Percentiles rank a stretch among this genome's conserved stretches.
These are phyloP conservation scores for Colletotrichum lindemuthianum DNA, from an alignment of 2,329 filamentous ascomycete genomes.

Conservation along the genomic window DNA sequence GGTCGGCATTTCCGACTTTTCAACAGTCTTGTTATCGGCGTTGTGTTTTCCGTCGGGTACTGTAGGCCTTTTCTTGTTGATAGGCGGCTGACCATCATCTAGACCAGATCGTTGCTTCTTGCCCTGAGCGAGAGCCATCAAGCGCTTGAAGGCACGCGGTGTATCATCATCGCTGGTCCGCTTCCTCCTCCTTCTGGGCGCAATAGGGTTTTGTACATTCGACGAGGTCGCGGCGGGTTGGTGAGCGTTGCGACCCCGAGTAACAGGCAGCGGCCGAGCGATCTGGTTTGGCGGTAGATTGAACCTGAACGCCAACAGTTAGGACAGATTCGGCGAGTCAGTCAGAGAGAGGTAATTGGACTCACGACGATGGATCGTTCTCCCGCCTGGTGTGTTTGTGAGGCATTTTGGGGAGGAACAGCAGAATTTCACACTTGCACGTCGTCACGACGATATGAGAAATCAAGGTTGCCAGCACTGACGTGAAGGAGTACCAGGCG, in stretches of 20 bases:
- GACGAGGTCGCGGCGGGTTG: constrained; percentile 18
- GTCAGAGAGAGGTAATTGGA: constrained; percentile 9
- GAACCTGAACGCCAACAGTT: constrained; percentile 49
- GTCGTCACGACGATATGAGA: no score
- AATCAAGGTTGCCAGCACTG: no score
- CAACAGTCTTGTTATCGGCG: constrained; percentile 32
- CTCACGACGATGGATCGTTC: constrained; percentile 65
- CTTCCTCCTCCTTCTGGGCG: constrained; percentile 55
- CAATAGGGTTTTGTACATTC: constrained; percentile 43
- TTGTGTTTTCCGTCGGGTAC: constrained; percentile 8
- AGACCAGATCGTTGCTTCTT: constrained; percentile 71
- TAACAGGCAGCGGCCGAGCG: constrained; percentile 62
- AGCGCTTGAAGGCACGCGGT: constrained; percentile 84
- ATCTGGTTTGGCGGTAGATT: constrained; percentile 60
- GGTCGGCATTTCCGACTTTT: constrained; percentile 60
- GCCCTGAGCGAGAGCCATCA: constrained; percentile 80
- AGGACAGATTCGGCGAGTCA: neutral
- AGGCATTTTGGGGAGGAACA: constrained; percentile 67
- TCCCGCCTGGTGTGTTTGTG: constrained; percentile 84
- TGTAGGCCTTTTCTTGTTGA: constrained; percentile 43
- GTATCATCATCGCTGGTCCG: constrained; percentile 75
- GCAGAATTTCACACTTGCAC: no score
- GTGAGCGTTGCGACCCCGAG: constrained; percentile 36
- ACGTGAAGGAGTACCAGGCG: no score
- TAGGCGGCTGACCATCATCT: constrained; percentile 69